Conservation (phyloP, 495 filamentous ascomycete species). For the Amniculicola lignicola region DNA sequence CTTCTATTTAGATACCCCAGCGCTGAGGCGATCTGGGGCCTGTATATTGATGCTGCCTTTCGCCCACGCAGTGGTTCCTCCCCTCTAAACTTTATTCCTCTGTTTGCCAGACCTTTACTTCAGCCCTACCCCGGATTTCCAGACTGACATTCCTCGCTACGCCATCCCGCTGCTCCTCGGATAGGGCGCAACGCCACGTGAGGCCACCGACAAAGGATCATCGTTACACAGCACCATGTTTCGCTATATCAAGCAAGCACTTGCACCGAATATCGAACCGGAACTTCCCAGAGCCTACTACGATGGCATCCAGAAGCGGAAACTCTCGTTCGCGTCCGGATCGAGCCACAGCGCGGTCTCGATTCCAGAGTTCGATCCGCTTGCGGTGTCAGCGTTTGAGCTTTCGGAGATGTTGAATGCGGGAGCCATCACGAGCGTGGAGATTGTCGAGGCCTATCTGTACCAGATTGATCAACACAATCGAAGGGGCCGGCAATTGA, state of each 20-base stretch:
- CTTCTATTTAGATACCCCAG: slow-evolving; percentile 26
- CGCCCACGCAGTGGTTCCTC: not conserved
- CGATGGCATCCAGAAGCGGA: slow-evolving; percentile 11
- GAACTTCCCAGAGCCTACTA: slow-evolving; percentile 23
- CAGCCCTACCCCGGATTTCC: not conserved
- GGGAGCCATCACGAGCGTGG: slow-evolving; percentile 44
- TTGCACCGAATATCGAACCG: slow-evolving; percentile 25
- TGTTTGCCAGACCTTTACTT: not conserved
- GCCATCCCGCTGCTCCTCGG: too few relatives aligned
- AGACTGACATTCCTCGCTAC: not conserved
- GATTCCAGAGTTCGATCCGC: slow-evolving; percentile 36
- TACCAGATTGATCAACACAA: slow-evolving; percentile 51
- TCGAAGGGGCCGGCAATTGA: slow-evolving; percentile 37
- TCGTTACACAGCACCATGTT: slow-evolving; percentile 14
- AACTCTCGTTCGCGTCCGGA: slow-evolving; percentile 20
- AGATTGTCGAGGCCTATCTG: slow-evolving; percentile 51
- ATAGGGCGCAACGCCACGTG: too few relatives aligned
- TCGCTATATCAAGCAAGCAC: slow-evolving; percentile 19
- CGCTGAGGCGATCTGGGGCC: slow-evolving; percentile 3
- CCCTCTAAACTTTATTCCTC: not conserved
- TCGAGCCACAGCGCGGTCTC: slow-evolving; percentile 16
- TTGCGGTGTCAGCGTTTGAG: slow-evolving; percentile 46
- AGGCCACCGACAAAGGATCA: too few relatives aligned
- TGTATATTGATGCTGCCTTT: not conserved
- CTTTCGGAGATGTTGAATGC: slow-evolving; percentile 44